Percentiles rank a stretch among this genome's conserved stretches.
phyloP scores from a whole-genome alignment of 495 filamentous ascomycete species.

The Amniculicola lignicola region DNA sequence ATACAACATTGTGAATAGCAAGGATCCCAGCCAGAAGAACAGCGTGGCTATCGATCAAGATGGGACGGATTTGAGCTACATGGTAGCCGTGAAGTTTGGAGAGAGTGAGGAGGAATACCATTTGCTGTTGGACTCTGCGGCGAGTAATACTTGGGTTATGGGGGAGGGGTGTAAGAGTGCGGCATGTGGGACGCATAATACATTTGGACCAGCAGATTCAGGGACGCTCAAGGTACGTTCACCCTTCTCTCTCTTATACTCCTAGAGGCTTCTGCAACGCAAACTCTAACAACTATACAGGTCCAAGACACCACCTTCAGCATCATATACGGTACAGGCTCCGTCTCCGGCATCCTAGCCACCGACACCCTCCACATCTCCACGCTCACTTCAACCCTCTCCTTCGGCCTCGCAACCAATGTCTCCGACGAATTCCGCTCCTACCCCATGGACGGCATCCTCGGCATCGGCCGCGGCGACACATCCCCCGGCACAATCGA shows the following conservation, averaged over 20 bases:
- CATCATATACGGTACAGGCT: slow-evolving; percentile 70
- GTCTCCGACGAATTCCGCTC: slow-evolving; percentile 65
- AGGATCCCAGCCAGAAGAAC: slow-evolving; percentile 52
- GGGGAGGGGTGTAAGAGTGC: slow-evolving; percentile 57
- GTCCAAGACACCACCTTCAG: slow-evolving; percentile 49
- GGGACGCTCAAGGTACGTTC: slow-evolving; percentile 32
- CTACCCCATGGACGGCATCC: slow-evolving; percentile 84
- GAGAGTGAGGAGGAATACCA: slow-evolving; percentile 60
- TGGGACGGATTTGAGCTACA: slow-evolving; percentile 75
- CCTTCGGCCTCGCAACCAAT: slow-evolving; percentile 66
- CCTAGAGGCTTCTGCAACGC: not conserved
- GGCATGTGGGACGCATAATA: slow-evolving; percentile 64
- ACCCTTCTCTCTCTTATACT: slow-evolving; percentile 40
- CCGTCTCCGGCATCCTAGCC: slow-evolving; percentile 59
- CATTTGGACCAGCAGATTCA: slow-evolving; percentile 61
- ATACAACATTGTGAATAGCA: slow-evolving; percentile 57
- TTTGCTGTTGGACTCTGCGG: slow-evolving; percentile 77
- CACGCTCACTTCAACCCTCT: slow-evolving; percentile 56
- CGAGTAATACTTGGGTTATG: slow-evolving; percentile 77
- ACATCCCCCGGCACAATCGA: slow-evolving; percentile 40
- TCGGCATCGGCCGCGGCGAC: slow-evolving; percentile 64
- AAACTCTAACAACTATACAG: slow-evolving; percentile 24
- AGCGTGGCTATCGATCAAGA: slow-evolving; percentile 69
- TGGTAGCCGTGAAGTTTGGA: slow-evolving; percentile 64
- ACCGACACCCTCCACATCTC: slow-evolving; percentile 64